Evolutionary conservation across 768 basidiomycete genomes (phyloP).

Genomic region (Flagelloscypha sp.): DNA sequence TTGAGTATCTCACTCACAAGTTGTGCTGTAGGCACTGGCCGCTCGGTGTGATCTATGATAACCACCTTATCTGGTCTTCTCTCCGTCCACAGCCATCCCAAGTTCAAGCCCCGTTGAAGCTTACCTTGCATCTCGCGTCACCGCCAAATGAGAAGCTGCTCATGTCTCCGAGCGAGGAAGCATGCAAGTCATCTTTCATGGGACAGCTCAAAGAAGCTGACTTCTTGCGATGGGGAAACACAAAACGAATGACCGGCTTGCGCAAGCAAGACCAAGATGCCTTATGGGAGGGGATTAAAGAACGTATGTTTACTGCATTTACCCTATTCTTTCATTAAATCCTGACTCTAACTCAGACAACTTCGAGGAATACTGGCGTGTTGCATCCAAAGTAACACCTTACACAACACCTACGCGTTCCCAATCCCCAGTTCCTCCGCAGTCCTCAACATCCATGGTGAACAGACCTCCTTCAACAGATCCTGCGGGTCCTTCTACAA

Average conservation of each 20-base stretch:
- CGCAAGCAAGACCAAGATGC: conserved; percentile 91
- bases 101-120: conserved; percentile 52
- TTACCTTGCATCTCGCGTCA: conserved; percentile 80
- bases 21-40: conserved; percentile 86
- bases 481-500: conserved; percentile 30
- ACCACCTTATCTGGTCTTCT: conserved; percentile 58
- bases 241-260: conserved; percentile 85
- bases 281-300: conserved; percentile 93
- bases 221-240: conserved; percentile 94
- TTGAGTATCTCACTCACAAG: neutral
- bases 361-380: conserved; percentile 91
- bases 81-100: conserved; percentile 37
- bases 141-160: conserved; percentile 84
- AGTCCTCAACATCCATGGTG: conserved; percentile 53
- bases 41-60: conserved; percentile 89
- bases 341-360: conserved; percentile 59
- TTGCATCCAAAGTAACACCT: conserved; percentile 89
- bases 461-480: conserved; percentile 60
- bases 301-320: conserved; percentile 54
- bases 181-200: conserved; percentile 92
- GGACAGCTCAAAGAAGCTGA: conserved; percentile 95
- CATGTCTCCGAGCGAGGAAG: conserved; percentile 69
- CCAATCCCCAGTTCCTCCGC: conserved; percentile 44
- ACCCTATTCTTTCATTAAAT: conserved; percentile 3
- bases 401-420: conserved; percentile 57